Evolutionary conservation across 495 filamentous ascomycete genomes (phyloP).

Genomic region (Monascus purpureus): DNA sequence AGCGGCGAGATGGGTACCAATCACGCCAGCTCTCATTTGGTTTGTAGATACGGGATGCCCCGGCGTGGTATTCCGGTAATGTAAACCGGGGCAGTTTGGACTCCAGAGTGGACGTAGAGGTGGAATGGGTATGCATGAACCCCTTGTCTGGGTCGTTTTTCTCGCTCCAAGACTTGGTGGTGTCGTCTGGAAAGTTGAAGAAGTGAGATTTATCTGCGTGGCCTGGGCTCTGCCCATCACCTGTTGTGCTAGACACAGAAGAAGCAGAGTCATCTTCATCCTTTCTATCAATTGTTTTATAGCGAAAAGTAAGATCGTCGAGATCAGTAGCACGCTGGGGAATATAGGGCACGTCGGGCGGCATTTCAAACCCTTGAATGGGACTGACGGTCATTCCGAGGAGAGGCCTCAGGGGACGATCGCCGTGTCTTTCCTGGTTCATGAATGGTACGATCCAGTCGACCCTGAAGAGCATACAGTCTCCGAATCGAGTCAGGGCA

Average conservation of each 20-base stretch:
- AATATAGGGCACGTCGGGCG: conserved; percentile 24
- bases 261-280: conserved; percentile 1
- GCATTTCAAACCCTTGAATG: conserved; percentile 42
- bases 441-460: conserved; percentile 43
- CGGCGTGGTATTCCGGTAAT: conserved; percentile 26
- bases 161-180: neutral
- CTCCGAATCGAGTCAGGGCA: conserved; percentile 42
- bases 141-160: neutral
- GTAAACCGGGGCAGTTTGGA: conserved; percentile 4
- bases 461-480: conserved; percentile 32
- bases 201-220: too few species aligned
- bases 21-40: conserved; percentile 28
- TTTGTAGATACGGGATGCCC: conserved; percentile 20
- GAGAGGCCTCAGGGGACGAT: conserved; percentile 31
- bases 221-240: neutral
- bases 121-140: neutral
- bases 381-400: conserved; percentile 46
- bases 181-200: neutral
- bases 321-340: conserved; percentile 11
- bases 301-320: conserved; percentile 21
- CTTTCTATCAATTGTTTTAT: conserved; percentile 11
- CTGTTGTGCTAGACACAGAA: neutral
- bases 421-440: conserved; percentile 26
- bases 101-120: neutral
- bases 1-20: conserved; percentile 33